Evolutionary conservation across 2,329 filamentous ascomycete species (phyloP).

Genomic region (Bipolaris sorokiniana): DNA sequence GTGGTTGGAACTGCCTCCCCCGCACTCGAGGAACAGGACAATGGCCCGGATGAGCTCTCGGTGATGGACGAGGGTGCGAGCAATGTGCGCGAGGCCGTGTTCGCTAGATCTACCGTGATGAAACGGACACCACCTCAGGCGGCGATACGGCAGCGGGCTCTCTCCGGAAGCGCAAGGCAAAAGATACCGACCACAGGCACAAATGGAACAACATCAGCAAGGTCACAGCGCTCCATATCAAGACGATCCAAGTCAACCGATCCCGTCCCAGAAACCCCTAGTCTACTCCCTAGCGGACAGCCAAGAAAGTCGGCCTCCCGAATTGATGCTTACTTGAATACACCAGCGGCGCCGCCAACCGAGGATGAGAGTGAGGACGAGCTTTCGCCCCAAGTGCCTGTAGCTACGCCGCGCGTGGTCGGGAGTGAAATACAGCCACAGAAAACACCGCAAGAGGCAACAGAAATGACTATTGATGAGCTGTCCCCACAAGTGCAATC

Average conservation of each 20-base stretch:
- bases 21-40: conserved; percentile 33
- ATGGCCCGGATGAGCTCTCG: conserved; percentile 39
- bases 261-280: conserved; percentile 34
- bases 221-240: conserved; percentile 15
- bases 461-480: conserved; percentile 30
- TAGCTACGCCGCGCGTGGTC: conserved; percentile 5
- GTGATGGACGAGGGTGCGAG: conserved; percentile 27
- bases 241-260: conserved; percentile 32
- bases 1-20: conserved; percentile 32
- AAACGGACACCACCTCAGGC: conserved; percentile 22
- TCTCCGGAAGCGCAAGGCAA: conserved; percentile 3
- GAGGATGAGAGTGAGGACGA: conserved; percentile 40
- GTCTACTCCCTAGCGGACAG: conserved; percentile 20
- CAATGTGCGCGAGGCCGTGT: conserved; percentile 21
- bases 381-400: conserved; percentile 28
- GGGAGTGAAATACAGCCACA: conserved; percentile 7
- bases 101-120: conserved; percentile 11
- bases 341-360: conserved; percentile 18
- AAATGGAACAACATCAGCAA: conserved; percentile 13
- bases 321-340: conserved; percentile 19
- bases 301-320: conserved; percentile 22
- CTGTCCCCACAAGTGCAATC: conserved; percentile 20
- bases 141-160: conserved; percentile 13
- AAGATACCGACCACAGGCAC: conserved; percentile 16
- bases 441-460: conserved; percentile 14